These are phyloP conservation scores for Pestalotiopsis sp. DNA, from an alignment of 2,329 filamentous ascomycete genomes.

Conservation along the genomic window DNA sequence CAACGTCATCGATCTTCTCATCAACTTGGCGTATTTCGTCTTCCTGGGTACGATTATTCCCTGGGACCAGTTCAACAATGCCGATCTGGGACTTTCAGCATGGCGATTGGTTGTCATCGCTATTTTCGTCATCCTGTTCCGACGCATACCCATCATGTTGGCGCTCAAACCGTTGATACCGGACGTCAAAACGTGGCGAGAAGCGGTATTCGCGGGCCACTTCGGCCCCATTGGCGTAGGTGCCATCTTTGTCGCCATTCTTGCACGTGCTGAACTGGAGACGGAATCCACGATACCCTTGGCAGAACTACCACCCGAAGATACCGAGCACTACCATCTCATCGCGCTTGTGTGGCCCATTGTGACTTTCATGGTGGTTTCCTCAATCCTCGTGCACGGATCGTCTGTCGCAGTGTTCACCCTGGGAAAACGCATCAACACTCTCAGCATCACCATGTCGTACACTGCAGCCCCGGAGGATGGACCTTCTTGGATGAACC, in stretches of 20 bases:
- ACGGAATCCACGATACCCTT: constrained; percentile 75
- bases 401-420: constrained; percentile 99
- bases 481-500: constrained; percentile 92
- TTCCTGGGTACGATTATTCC: constrained; percentile 97
- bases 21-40: constrained; percentile 98
- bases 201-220: constrained; percentile 94
- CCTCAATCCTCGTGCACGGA: constrained; percentile 93
- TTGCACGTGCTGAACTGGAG: constrained; percentile 91
- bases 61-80: constrained; percentile 87
- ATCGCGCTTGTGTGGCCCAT: constrained; percentile 94
- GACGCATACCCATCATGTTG: constrained; percentile 94
- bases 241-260: constrained; percentile 91
- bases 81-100: constrained; percentile 72
- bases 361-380: constrained; percentile 88
- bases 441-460: constrained; percentile 90
- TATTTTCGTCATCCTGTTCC: constrained; percentile 93
- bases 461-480: constrained; percentile 91
- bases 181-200: constrained; percentile 97
- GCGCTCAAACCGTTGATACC: constrained; percentile 89
- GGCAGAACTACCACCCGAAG: constrained; percentile 57
- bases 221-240: constrained; percentile 98
- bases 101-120: constrained; percentile 94
- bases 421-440: constrained; percentile 97
- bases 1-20: constrained; percentile 96
- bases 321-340: constrained; percentile 64